Percentiles rank a stretch among this genome's conserved stretches.
phyloP scores from a whole-genome alignment of 352 stramenopile genomes.

The Blastocystis sp. region DNA sequence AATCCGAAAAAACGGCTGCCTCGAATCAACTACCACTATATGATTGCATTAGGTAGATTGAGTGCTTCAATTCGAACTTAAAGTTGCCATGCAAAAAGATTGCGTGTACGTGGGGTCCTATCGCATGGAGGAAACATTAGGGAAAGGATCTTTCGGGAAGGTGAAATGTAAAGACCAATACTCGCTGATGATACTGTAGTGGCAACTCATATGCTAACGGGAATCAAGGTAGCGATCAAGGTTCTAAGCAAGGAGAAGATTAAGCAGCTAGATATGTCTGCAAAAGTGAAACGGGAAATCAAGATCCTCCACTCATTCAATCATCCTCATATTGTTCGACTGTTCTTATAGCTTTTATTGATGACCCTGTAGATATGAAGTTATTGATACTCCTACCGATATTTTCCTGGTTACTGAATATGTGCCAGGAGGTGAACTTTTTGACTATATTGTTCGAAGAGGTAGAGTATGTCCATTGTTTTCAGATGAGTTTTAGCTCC shows the following conservation, averaged over 20 bases:
- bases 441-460: slow-evolving; percentile 93
- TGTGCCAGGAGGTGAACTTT: slow-evolving; percentile 85
- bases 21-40: neutral
- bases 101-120: slow-evolving; percentile 84
- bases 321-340: slow-evolving; percentile 97
- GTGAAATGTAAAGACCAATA: slow-evolving; percentile 83
- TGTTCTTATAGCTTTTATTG: slow-evolving; percentile 76
- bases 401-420: slow-evolving; percentile 92
- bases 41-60: too few species aligned
- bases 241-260: slow-evolving; percentile 99
- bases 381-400: slow-evolving; percentile 97
- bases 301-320: slow-evolving; percentile 95
- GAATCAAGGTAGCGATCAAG: slow-evolving; percentile 98
- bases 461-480: slow-evolving; percentile 24
- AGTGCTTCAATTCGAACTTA: too few species aligned
- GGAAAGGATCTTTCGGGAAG: slow-evolving; percentile 98
- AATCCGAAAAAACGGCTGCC: neutral
- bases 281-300: slow-evolving; percentile 98
- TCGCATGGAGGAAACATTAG: slow-evolving; percentile 95
- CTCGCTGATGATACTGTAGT: slow-evolving; percentile 74
- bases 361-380: slow-evolving; percentile 81
- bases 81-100: slow-evolving; percentile 13
- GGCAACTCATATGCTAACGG: slow-evolving; percentile 93
- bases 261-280: slow-evolving; percentile 94
- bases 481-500: slow-evolving; percentile 76